phyloP scores from a whole-genome alignment of 2,329 filamentous ascomycete genomes.

The Beauveria varroae region DNA sequence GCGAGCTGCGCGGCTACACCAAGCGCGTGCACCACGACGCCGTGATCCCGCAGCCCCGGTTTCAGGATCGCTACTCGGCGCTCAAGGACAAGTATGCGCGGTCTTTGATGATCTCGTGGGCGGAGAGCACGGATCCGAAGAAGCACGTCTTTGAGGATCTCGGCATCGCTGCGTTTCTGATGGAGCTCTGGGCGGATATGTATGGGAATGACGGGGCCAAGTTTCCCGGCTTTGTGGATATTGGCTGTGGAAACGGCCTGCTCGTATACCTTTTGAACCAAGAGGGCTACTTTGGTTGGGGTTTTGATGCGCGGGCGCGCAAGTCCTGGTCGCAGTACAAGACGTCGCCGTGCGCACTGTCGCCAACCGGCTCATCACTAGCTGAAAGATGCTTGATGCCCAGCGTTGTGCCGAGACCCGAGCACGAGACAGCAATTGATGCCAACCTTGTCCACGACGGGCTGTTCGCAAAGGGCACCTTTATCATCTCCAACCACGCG shows the following conservation, averaged over 20 bases:
- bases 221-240: conserved; percentile 90
- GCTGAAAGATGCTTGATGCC: conserved; percentile 44
- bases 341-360: conserved; percentile 23
- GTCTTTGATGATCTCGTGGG: conserved; percentile 66
- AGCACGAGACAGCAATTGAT: conserved; percentile 13
- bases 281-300: conserved; percentile 81
- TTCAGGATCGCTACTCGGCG: conserved; percentile 75
- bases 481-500: conserved; percentile 95
- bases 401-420: conserved; percentile 25
- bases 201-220: conserved; percentile 41
- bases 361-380: conserved; percentile 28
- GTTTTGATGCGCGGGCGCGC: conserved; percentile 80
- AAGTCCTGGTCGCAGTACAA: conserved; percentile 76
- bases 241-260: conserved; percentile 91
- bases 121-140: conserved; percentile 74
- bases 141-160: conserved; percentile 97
- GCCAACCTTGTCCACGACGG: conserved; percentile 44
- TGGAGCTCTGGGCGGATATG: conserved; percentile 85
- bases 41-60: conserved; percentile 64
- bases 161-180: conserved; percentile 81
- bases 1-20: conserved; percentile 57
- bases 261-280: conserved; percentile 73
- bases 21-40: conserved; percentile 82
- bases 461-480: conserved; percentile 64
- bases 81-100: conserved; percentile 76